phyloP scores from a whole-genome alignment of 139 green algal species.

The Closterium sp. region DNA sequence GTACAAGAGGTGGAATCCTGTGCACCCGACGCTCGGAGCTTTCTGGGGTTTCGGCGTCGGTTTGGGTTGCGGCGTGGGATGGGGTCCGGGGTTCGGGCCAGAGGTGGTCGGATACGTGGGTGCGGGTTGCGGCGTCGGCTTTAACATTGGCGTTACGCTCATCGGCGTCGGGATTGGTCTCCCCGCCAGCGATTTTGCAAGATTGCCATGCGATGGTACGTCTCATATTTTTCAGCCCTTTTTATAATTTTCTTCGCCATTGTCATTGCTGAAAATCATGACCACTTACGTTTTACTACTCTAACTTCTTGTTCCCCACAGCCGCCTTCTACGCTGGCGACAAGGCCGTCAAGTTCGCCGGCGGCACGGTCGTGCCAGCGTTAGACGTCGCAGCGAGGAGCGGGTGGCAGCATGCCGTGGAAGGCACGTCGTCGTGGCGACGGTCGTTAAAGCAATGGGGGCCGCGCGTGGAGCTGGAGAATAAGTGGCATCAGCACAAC shows the following conservation, averaged over 20 bases:
- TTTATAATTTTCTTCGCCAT: no score
- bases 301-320: neutral
- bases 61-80: conserved; percentile 40
- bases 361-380: neutral
- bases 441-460: neutral
- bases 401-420: neutral
- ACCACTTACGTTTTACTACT: no score
- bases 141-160: neutral
- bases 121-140: conserved; percentile 17
- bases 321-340: neutral
- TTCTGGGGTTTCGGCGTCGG: conserved; percentile 34
- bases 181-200: neutral
- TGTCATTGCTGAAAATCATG: no score
- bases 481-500: neutral
- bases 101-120: conserved; percentile 27
- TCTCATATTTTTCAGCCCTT: no score
- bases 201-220: conserved; percentile 6
- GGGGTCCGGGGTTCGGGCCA: conserved; percentile 31
- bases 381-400: neutral
- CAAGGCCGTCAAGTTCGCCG: neutral
- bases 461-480: neutral
- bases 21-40: conserved; percentile 16
- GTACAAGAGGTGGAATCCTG: conserved; percentile 26
- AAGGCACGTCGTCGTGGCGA: neutral
- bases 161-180: conserved; percentile 12